Conservation (phyloP, 768 basidiomycete species). For the Amanita jacksonii region DNA sequence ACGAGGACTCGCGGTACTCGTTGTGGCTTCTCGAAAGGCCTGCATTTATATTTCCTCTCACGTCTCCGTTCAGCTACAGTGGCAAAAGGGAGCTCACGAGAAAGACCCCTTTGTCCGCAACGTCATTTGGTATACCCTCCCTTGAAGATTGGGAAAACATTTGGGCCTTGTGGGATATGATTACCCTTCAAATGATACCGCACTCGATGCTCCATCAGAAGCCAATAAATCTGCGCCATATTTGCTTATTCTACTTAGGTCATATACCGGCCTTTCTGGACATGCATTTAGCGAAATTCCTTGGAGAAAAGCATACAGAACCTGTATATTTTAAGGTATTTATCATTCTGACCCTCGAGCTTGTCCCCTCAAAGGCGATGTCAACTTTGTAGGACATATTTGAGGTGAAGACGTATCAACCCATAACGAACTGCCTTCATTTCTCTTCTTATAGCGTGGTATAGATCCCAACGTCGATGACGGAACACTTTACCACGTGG, state of each 20-base stretch:
- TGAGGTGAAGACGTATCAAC: conserved; percentile 35
- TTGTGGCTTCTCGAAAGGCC: conserved; percentile 91
- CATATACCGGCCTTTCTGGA: conserved; percentile 92
- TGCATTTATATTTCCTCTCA: conserved; percentile 62
- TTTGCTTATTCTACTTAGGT: conserved; percentile 94
- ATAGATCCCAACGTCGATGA: conserved; percentile 95
- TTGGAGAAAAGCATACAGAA: conserved; percentile 73
- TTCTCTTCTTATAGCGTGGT: conserved; percentile 50
- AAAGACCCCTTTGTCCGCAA: conserved; percentile 14
- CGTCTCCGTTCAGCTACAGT: conserved; percentile 23
- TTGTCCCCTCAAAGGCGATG: conserved; percentile 10
- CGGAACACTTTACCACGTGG: conserved; percentile 75
- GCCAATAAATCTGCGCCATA: conserved; percentile 90
- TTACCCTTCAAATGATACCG: conserved; percentile 82
- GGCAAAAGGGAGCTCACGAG: conserved; percentile 15
- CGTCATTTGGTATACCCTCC: conserved; percentile 62
- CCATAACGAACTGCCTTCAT: neutral
- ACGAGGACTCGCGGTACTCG: conserved; percentile 61
- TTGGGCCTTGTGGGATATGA: conserved; percentile 85
- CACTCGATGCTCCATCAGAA: conserved; percentile 77
- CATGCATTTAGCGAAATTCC: conserved; percentile 71
- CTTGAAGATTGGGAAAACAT: conserved; percentile 71
- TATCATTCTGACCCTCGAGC: conserved; percentile 3
- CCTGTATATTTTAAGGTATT: conserved; percentile 71
- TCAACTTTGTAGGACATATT: conserved; percentile 49